phyloP scores from a whole-genome alignment of 257 asterid genomes.

The Solanum rostratum region DNA sequence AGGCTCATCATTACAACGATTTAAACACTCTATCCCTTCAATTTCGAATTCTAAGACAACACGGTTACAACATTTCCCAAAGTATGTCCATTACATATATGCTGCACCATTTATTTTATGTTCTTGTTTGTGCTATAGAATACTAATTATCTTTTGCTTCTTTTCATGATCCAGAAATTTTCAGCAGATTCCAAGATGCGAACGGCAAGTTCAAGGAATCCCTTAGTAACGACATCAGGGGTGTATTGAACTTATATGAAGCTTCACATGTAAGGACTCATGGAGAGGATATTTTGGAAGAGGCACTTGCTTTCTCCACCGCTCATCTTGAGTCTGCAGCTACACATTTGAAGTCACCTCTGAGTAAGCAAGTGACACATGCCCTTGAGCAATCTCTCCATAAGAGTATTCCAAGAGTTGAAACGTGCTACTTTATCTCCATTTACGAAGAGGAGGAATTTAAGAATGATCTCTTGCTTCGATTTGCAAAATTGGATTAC shows the following conservation, averaged over 20 bases:
- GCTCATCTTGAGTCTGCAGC: constrained; percentile 2
- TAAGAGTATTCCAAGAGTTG: constrained; percentile 17
- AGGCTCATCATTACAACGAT: not conserved
- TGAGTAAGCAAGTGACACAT: constrained; percentile 12
- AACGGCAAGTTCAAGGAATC: constrained; percentile 7
- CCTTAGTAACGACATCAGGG: not conserved
- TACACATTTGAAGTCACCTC: not conserved
- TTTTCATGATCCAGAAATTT: constrained; percentile 4
- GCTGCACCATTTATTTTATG: not conserved
- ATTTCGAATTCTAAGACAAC: constrained; percentile 28
- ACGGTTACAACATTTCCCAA: constrained; percentile 20
- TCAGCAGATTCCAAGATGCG: constrained; percentile 15
- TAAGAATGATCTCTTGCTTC: constrained; percentile 7
- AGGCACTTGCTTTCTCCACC: constrained; percentile 8
- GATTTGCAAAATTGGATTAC: constrained; percentile 24
- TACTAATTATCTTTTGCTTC: not conserved
- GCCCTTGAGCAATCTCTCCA: constrained; percentile 22
- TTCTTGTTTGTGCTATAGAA: not conserved
- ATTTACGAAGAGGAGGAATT: constrained; percentile 13
- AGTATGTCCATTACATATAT: not conserved
- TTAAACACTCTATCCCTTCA: constrained; percentile 8
- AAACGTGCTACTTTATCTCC: constrained; percentile 10
- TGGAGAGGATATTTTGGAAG: constrained; percentile 19
- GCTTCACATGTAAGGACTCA: constrained; percentile 26
- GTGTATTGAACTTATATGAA: constrained; percentile 20